These are phyloP conservation scores for Fraxinus xanthoxyloides DNA, from an alignment of 305 asterid species.

Conservation along the genomic window DNA sequence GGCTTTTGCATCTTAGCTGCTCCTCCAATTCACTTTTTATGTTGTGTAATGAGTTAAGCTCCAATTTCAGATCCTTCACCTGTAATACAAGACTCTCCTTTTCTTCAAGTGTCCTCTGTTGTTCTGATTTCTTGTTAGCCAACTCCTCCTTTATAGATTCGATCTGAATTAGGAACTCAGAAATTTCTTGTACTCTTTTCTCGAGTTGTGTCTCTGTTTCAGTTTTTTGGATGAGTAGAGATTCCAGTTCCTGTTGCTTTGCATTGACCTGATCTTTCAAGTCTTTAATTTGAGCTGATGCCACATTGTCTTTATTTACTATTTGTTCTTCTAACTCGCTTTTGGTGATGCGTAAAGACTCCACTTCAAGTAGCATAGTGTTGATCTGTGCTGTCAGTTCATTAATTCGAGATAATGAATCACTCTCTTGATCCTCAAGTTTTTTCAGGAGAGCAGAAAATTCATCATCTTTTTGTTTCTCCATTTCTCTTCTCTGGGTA, in stretches of 20 bases:
- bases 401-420: constrained; percentile 43
- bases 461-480: constrained; percentile 58
- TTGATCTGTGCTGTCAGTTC: constrained; percentile 41
- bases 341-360: constrained; percentile 46
- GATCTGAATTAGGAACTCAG: constrained; percentile 42
- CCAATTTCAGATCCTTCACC: constrained; percentile 44
- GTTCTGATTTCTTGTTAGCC: constrained; percentile 46
- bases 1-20: constrained; percentile 33
- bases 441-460: constrained; percentile 49
- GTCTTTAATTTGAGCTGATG: constrained; percentile 49
- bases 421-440: constrained; percentile 59
- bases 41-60: constrained; percentile 35
- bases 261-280: constrained; percentile 33
- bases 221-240: constrained; percentile 38
- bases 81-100: constrained; percentile 42
- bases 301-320: constrained; percentile 37
- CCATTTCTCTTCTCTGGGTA: constrained; percentile 50
- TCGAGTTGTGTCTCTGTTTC: constrained; percentile 48
- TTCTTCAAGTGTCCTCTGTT: constrained; percentile 45
- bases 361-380: constrained; percentile 49
- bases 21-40: constrained; percentile 44
- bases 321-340: constrained; percentile 55
- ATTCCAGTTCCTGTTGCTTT: constrained; percentile 50
- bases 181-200: constrained; percentile 41
- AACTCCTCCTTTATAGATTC: constrained; percentile 54